Base-by-base conservation (phyloP, 2,329 filamentous ascomycete genomes). In the Cephalotrichum gorgonifer region DNA sequence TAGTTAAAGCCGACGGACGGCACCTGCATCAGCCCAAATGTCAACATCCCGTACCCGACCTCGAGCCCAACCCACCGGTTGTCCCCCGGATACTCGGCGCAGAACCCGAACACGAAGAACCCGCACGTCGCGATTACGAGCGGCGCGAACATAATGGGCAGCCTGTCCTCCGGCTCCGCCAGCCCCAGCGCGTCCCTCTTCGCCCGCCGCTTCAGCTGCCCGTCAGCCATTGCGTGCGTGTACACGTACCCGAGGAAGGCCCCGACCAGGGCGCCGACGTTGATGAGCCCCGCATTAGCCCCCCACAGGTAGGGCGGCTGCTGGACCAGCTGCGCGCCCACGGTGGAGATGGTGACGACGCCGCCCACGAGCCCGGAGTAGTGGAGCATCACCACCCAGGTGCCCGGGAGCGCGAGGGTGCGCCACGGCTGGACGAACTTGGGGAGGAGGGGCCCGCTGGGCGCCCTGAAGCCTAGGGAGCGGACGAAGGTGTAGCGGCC, bases 351-450 rank as follows among this genome's bases (percentile, higher is more conserved):
- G 60, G 96, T 88, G 14, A 96, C 87, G 1, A 89, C 94, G 89
- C 91, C 96, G 54, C 90, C 91, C 58, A 96, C 95, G 60, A 95
- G 79, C 4, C 86, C 79, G 15, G 90, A 89, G 72, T 95, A 90
- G 47, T 90, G 87, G 3, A 96, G 72, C 58, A 72, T 74, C 25
- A 72, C 74, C 86, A 88, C 95, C 38, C 94, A 65, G 56, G 96
- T 88, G 7, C 86, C 87, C 0, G 89, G 90, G 61, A 96, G 89
- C 6, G 85, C 64, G 57, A 95, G 84, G 1, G 96, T 75, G 0
- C 87, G 87, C 47, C 96, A 83, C 0, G 90, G 91, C 3, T 90
- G 78, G n/a, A 82, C 58, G 15, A 80, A 59, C 6, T 83, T 68
- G 52, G 77, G 76, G 65, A 71, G 72, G 65, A 91, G 91, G 43